Percentiles rank a stretch among this genome's conserved stretches.
These are phyloP conservation scores for Aspergillus sparsus DNA, from an alignment of 495 filamentous ascomycete genomes.

Conservation along the genomic window DNA sequence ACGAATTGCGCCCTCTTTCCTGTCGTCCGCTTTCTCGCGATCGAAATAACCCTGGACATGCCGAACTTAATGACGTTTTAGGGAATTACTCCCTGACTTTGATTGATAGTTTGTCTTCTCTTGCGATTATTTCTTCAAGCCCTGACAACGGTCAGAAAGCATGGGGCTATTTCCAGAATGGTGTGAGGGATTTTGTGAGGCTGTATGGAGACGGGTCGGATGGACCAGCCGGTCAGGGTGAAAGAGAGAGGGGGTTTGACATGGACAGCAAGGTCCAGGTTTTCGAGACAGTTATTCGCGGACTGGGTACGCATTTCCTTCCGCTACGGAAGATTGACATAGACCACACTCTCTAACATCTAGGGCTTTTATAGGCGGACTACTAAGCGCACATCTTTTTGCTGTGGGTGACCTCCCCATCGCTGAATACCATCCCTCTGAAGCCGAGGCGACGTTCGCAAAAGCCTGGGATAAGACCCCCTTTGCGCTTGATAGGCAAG, in stretches of 20 bases:
- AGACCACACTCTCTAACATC: conserved; percentile 5
- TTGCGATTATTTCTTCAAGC: conserved; percentile 84
- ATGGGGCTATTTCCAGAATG: conserved; percentile 74
- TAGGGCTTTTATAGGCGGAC: conserved; percentile 53
- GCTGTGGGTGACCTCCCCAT: conserved; percentile 88
- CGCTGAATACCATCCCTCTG: conserved; percentile 63
- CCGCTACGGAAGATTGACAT: background rate
- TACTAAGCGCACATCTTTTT: conserved; percentile 92
- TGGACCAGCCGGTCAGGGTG: conserved; percentile 68
- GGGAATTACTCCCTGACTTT: conserved; percentile 96
- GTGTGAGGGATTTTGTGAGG: conserved; percentile 73
- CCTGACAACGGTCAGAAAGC: conserved; percentile 60
- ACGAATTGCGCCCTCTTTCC: conserved; percentile 88
- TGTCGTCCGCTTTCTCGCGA: conserved; percentile 84
- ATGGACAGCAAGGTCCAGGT: conserved; percentile 97
- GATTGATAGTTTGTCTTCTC: conserved; percentile 89
- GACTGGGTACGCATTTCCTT: conserved; percentile 56
- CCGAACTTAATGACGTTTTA: conserved; percentile 91
- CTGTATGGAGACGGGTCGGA: conserved; percentile 83
- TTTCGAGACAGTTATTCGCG: conserved; percentile 95
- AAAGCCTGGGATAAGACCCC: conserved; percentile 42
- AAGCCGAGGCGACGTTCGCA: conserved; percentile 35
- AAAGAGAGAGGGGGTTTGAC: conserved; percentile 82
- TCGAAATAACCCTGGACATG: conserved; percentile 71
- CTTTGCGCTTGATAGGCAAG: conserved; percentile 40